Evolutionary conservation across 192 early-diverging fungal species (phyloP).

Genomic region (Funneliformis mosseae): DNA sequence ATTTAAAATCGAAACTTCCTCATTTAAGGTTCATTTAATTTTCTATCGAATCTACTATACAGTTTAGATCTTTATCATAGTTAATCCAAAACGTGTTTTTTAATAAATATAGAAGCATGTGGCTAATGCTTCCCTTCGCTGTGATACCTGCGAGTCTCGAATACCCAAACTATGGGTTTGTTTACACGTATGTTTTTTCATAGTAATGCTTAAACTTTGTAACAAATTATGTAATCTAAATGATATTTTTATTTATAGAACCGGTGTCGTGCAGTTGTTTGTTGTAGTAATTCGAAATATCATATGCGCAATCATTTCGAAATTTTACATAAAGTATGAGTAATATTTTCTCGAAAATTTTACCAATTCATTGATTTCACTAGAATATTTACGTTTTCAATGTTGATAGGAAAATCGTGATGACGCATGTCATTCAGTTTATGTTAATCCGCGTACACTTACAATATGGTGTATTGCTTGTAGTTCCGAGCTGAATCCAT

Average conservation of each 20-base stretch:
- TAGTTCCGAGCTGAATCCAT: constrained; percentile 43
- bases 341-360: neutral
- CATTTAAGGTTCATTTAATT: constrained; percentile 16
- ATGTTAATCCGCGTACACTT: constrained; percentile 44
- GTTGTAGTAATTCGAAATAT: neutral
- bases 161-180: constrained; percentile 46
- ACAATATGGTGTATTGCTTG: constrained; percentile 45
- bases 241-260: neutral
- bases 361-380: neutral
- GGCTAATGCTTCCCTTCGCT: constrained; percentile 35
- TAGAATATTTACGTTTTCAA: neutral
- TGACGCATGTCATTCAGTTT: constrained; percentile 46
- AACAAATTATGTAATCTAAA: neutral
- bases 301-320: constrained; percentile 43
- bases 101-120: constrained; percentile 3
- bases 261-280: neutral
- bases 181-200: constrained; percentile 36
- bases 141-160: constrained; percentile 40
- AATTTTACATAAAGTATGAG: constrained; percentile 40
- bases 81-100: neutral
- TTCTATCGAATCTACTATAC: neutral
- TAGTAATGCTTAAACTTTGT: neutral
- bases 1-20: constrained; percentile 4
- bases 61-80: neutral
- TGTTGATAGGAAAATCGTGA: constrained; percentile 22